These are phyloP conservation scores for Casuarina cunninghamiana DNA, from an alignment of 306 rosid genomes.

Conservation along the genomic window DNA sequence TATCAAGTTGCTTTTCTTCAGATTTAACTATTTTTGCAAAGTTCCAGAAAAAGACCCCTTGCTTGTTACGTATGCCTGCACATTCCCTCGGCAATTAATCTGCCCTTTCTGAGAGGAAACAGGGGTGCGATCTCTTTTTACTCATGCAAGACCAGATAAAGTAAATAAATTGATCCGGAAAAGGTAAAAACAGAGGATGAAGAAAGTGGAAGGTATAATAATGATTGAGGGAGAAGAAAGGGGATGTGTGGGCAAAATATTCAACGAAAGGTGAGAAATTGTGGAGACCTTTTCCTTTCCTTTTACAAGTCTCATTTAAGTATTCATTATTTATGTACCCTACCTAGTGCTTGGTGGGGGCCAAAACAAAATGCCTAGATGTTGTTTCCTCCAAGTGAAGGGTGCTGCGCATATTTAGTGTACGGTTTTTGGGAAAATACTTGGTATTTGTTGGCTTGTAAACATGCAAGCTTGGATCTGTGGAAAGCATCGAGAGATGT, in stretches of 20 bases:
- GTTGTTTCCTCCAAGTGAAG: not conserved
- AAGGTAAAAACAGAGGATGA: not conserved
- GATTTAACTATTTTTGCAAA: no score
- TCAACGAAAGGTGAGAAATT: slow-evolving; percentile 47
- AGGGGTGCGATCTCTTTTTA: not conserved
- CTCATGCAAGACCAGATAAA: slow-evolving; percentile 10
- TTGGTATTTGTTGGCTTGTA: not conserved
- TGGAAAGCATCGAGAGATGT: not conserved
- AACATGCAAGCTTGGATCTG: not conserved
- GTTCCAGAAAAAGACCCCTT: no score
- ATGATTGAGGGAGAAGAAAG: no score
- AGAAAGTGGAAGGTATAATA: no score
- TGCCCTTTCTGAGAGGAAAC: not conserved
- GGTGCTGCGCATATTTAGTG: not conserved
- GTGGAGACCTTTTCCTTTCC: slow-evolving; percentile 44
- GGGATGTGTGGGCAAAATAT: no score
- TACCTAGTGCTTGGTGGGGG: slow-evolving; percentile 44
- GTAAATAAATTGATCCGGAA: slow-evolving; percentile 26
- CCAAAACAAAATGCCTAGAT: slow-evolving; percentile 36
- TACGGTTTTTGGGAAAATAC: not conserved
- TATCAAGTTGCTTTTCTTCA: no score
- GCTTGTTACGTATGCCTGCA: no score
- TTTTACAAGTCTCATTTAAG: slow-evolving; percentile 37
- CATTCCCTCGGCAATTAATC: no score
- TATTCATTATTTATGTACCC: slow-evolving; percentile 37